Evolutionary conservation across 305 asterid genomes (phyloP), one percentile per base, ranked within the genome.

Genomic region (Solanum chacoense): DNA sequence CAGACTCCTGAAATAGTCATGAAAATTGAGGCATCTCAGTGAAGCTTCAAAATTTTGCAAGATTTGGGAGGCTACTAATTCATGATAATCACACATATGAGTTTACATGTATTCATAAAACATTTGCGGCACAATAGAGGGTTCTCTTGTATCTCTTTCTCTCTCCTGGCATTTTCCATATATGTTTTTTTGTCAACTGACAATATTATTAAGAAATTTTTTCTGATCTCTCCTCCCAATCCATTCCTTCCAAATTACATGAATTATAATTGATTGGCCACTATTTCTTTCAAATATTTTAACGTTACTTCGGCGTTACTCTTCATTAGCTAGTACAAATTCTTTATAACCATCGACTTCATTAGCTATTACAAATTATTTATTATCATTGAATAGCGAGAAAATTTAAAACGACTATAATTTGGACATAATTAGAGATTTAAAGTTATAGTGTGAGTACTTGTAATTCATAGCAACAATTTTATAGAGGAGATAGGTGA

Each of bases 41-140:
- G 94, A 93, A 93, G 96, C 96, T 93, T 93, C 96, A 89, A 93
- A 95, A 93, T 95, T 95, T 95, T 96, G 95, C 91, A 92, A 90
- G 90, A 90, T 86, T 55, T 91, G 90, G 40, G 90, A 93, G 91
- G 93, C 88, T 88, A 90, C 91, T 91, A 88, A 89, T 89, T 90
- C 83, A 67, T 37, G 40, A 75, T 87, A 31, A 88, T 83, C 88
- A 88, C 91, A 88, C 88, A 65, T 9, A 32, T 87, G 94, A 94
- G 89, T 89, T 86, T 95, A 92, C 92, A 95, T 86, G 77, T 45
- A 76, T 67, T 35, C 86, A 55, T 32, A 31, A 84, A 32, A 14
- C 77, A 75, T 50, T 73, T 34, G 75, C 72, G 81, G 75, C 84
- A 74, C 28, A 28, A 38, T 28, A 28, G 71, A 28, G 88, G 69